Evolutionary conservation across 768 basidiomycete genomes (phyloP), one percentile per base, ranked within the genome.

Genomic region (Tricholoma sp.): DNA sequence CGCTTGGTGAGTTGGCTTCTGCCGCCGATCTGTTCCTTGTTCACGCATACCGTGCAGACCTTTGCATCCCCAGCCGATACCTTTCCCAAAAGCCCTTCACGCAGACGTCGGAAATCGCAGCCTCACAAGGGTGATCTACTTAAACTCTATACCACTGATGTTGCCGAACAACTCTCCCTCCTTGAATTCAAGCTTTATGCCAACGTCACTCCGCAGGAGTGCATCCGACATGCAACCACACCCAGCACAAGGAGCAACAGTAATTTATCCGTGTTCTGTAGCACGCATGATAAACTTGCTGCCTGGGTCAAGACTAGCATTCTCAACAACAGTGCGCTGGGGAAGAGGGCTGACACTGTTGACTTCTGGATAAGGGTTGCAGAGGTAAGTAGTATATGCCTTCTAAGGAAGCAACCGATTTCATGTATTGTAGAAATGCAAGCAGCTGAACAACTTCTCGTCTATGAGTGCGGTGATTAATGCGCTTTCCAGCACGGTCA

Each of bases 81-180:
- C 57, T 56, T 67, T 58, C 50, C 64, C 63, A 46, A 60, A 57
- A 52, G 4, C 21, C 67, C 69, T 18, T 71, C 67, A 21, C 69
- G 68, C 61, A 75, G 73, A 58, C 61, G 76, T 39, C 73, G 76
- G 59, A 81, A 78, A 62, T 72, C 76, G 19, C 82, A 79, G 63
- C 66, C 75, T 4, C 77, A 79, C 56, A 83, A 79, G 66, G 77
- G 82, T 61, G 88, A 89, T 51, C 68, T 94, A 16, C 66, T 83
- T 11, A 81, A 83, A 61, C 75, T 89, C 57, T 85, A 89, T 62
- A 78, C 90, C 1, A 65, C 79, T 19, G 83, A 87, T 55, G 65
- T 96, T 32, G 92, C 92, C 0, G 83, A 92, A 43, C 92, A 95
- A 63, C 75, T 96, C 45, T 84, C 87, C n/a, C 72, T 94, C 46